phyloP scores from a whole-genome alignment of 148 eudicot genomes.

The Camellia granthamiana region DNA sequence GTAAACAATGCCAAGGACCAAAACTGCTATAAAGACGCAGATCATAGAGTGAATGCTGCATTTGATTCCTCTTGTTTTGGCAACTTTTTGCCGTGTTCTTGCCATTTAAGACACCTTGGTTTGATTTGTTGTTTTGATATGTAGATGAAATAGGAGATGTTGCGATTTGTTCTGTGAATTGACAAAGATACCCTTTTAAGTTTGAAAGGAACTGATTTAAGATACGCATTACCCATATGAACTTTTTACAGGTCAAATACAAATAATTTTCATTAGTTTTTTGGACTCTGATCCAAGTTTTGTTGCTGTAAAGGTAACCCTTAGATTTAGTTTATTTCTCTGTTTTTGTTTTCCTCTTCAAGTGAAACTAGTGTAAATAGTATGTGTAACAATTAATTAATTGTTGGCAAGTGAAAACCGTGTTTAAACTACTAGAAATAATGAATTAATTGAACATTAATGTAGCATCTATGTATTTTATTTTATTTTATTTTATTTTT shows the following conservation, averaged over 20 bases:
- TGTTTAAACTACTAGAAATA: too few relatives aligned
- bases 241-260: not conserved
- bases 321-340: too few relatives aligned
- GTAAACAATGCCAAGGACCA: not conserved
- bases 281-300: not conserved
- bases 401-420: too few relatives aligned
- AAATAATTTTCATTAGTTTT: not conserved
- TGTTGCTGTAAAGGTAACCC: too few relatives aligned
- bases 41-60: not conserved
- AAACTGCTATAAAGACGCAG: not conserved
- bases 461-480: too few relatives aligned
- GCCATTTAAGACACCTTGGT: constrained; percentile 19
- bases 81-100: constrained; percentile 23
- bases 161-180: too few relatives aligned
- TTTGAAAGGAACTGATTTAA: not conserved
- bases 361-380: too few relatives aligned
- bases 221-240: not conserved
- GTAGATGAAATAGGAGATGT: too few relatives aligned
- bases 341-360: too few relatives aligned
- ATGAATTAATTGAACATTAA: too few relatives aligned
- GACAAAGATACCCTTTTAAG: not conserved
- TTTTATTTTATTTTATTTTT: too few relatives aligned
- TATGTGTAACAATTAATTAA: too few relatives aligned
- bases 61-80: not conserved
- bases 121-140: not conserved